Evolutionary conservation across 352 stramenopile species (phyloP), one percentile per base, ranked within the genome.

Genomic region (Phytophthora podocarpi): DNA sequence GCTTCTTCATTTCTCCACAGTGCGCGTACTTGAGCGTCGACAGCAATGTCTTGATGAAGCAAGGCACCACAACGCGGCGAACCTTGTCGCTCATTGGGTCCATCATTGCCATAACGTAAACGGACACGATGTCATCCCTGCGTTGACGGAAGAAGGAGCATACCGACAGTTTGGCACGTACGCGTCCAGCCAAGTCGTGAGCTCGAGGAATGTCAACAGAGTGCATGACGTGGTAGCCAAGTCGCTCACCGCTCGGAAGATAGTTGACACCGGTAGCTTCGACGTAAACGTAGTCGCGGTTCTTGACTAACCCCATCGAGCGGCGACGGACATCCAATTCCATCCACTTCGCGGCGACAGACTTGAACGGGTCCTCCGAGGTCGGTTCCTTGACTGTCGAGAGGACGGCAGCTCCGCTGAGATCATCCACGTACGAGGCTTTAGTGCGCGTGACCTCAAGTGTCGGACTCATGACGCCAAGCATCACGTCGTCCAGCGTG

Each of bases 271-370:
- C 76, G 7, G 69, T 80, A 34, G 71, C 67, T 43, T 89, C 72
- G 41, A 89, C 64, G 59, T 78, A 86, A 10, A 89, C 72, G 41
- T 82, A 73, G 63, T 89, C 79, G 16, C 76, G 79, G 54, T 75
- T 71, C 50, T 67, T 67, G 27, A 67, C 39, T 0, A 71, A 35
- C 0, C 63, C 42, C 20, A 60, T 62, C 13, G 54, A 71, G 12
- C 56, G 52, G 2, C 70, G 49, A 35, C 58, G 68, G 13, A 70
- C 18, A 36, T 65, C 64, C 6, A 73, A 43, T 34, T 70, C 57
- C 47, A 67, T 64, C 68, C 64, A 77, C 41, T 77, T 77, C n/a
- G 67, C 40, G 12, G 37, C 42, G 3, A 64, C 27, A 21, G 54
- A 58, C 11, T 63, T 70, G 51, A 82, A 87, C 18, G 74, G 69